Conservation (phyloP, 495 filamentous ascomycete genomes). For the Lophiostoma macrostomum region DNA sequence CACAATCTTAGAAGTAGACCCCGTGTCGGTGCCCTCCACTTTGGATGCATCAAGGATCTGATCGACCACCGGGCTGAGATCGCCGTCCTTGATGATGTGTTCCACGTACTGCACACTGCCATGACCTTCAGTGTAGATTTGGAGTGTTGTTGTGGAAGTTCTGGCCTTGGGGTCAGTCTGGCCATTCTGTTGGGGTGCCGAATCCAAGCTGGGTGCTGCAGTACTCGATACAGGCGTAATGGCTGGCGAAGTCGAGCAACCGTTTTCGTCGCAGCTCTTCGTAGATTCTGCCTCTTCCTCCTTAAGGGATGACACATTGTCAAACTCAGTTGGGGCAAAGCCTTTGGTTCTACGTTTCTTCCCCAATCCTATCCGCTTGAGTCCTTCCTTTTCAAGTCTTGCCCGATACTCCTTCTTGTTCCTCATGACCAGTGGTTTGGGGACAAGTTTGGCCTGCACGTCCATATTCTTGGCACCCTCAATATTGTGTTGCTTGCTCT, state of each 20-base stretch:
- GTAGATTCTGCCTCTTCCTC: no score
- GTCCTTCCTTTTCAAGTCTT: slow-evolving; percentile 31
- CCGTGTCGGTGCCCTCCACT: slow-evolving; percentile 15
- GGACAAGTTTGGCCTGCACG: slow-evolving; percentile 64
- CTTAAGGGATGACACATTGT: no score
- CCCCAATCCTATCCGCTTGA: slow-evolving; percentile 1
- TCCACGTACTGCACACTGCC: slow-evolving; percentile 54
- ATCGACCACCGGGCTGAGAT: slow-evolving; percentile 38
- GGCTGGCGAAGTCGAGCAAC: no score
- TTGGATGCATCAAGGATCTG: slow-evolving; percentile 29
- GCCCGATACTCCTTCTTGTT: slow-evolving; percentile 72
- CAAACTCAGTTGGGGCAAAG: not conserved
- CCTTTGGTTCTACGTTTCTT: not conserved
- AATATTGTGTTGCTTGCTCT: slow-evolving; percentile 82
- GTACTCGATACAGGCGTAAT: no score
- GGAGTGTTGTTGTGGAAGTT: slow-evolving; percentile 28
- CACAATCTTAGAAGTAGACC: not conserved
- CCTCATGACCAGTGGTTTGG: slow-evolving; percentile 63
- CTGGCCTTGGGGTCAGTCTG: slow-evolving; percentile 1
- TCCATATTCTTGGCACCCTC: slow-evolving; percentile 80
- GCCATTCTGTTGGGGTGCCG: no score
- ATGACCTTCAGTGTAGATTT: slow-evolving; percentile 42
- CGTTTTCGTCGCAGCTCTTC: not conserved
- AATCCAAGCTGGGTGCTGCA: no score
- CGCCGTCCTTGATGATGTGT: slow-evolving; percentile 51